These are phyloP conservation scores for Boletus sp. DNA, from an alignment of 1,284 basidiomycete species.

Conservation along the genomic window DNA sequence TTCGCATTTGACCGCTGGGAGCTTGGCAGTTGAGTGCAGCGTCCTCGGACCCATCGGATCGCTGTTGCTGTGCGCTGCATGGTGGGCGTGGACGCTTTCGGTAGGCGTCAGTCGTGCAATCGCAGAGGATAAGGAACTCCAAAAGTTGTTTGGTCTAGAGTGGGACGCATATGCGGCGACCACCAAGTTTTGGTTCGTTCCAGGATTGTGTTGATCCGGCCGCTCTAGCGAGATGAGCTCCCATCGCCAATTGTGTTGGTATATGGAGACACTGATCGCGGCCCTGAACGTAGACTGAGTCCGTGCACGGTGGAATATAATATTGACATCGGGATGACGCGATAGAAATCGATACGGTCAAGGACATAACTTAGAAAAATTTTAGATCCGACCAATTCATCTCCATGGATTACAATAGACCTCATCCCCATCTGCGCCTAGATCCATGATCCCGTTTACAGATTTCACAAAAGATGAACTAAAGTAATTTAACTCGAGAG, in stretches of 20 bases:
- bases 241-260: background rate
- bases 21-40: constrained; percentile 52
- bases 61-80: constrained; percentile 41
- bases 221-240: constrained; percentile 2
- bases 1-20: constrained; percentile 50
- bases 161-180: constrained; percentile 50
- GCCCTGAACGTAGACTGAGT: background rate
- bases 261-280: background rate
- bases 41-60: constrained; percentile 30
- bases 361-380: background rate
- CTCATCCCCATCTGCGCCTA: background rate
- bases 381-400: background rate
- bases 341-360: background rate
- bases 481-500: background rate
- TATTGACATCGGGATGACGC: background rate
- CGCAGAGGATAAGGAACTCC: constrained; percentile 53
- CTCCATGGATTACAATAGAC: background rate
- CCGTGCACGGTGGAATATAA: background rate
- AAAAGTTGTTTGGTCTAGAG: constrained; percentile 44
- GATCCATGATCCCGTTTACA: background rate
- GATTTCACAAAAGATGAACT: no score
- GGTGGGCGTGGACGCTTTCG: constrained; percentile 51
- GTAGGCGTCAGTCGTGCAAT: constrained; percentile 47
- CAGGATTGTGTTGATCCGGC: constrained; percentile 36
- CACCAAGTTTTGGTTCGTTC: constrained; percentile 56